Evolutionary conservation across 179 eudicot genomes (phyloP).

Genomic region (Beta macrorhiza): DNA sequence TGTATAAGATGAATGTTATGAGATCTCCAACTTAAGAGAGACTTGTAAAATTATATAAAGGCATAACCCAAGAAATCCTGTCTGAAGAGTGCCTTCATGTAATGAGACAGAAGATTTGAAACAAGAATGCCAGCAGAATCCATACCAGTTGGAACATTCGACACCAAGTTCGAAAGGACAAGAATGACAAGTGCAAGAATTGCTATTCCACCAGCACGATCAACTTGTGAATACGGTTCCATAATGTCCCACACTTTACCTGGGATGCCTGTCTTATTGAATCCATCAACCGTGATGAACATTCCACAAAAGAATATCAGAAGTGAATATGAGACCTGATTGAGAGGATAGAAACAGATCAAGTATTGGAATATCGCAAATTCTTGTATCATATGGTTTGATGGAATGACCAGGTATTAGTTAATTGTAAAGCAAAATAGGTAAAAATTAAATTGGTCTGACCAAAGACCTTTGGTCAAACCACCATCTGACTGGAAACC

Average conservation of each 20-base stretch:
- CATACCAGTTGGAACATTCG: slow-evolving; percentile 92
- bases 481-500: neutral
- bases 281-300: slow-evolving; percentile 92
- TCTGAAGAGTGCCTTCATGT: too few relatives aligned
- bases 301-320: slow-evolving; percentile 91
- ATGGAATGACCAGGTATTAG: too few relatives aligned
- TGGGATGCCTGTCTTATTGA: slow-evolving; percentile 85
- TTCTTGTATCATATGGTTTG: neutral
- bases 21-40: too few relatives aligned
- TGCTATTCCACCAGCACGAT: slow-evolving; percentile 50
- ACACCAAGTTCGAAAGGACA: slow-evolving; percentile 76
- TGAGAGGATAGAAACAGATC: slow-evolving; percentile 10
- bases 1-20: too few relatives aligned
- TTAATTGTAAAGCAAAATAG: too few relatives aligned
- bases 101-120: neutral
- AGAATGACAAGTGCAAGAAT: slow-evolving; percentile 70
- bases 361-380: neutral
- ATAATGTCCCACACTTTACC: slow-evolving; percentile 66
- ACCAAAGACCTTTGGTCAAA: too few relatives aligned
- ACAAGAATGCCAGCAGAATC: slow-evolving; percentile 3
- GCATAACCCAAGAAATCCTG: too few relatives aligned
- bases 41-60: too few relatives aligned
- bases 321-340: slow-evolving; percentile 80
- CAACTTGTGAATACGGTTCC: slow-evolving; percentile 75
- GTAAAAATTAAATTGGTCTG: too few relatives aligned